Evolutionary conservation across 2,329 filamentous ascomycete genomes (phyloP).

Genomic region (Zymoseptoria tritici): DNA sequence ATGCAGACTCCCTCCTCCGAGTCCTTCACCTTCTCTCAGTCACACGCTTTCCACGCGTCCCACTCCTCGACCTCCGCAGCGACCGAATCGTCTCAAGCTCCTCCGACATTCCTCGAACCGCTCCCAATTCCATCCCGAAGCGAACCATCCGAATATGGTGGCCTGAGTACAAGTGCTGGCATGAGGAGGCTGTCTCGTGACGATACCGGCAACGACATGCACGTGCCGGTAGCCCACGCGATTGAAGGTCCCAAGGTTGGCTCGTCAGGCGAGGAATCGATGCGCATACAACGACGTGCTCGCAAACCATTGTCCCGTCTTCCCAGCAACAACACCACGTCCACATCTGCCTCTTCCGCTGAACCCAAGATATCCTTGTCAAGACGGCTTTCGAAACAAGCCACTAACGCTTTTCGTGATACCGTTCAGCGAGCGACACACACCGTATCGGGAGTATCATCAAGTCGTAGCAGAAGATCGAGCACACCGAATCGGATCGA

Average conservation of each 20-base stretch:
- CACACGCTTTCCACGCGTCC: conserved; percentile 21
- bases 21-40: conserved; percentile 3
- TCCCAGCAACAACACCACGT: background rate
- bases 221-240: conserved; percentile 7
- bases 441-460: conserved; percentile 8
- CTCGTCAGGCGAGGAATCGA: background rate
- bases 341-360: background rate
- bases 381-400: background rate
- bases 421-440: conserved; percentile 8
- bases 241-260: background rate
- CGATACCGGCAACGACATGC: conserved; percentile 24
- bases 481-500: conserved; percentile 20
- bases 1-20: conserved; percentile 1
- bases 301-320: conserved; percentile 6
- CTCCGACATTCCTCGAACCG: background rate
- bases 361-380: background rate
- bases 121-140: background rate
- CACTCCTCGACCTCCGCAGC: conserved; percentile 3
- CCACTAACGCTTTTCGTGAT: conserved; percentile 8
- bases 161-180: background rate
- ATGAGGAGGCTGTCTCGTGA: conserved; percentile 19
- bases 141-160: background rate
- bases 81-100: background rate
- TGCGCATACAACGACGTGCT: conserved; percentile 2
- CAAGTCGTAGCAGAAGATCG: conserved; percentile 17